Conservation (phyloP, 805 yeast genomes). For the Teunomyces barrocoloradensis region DNA sequence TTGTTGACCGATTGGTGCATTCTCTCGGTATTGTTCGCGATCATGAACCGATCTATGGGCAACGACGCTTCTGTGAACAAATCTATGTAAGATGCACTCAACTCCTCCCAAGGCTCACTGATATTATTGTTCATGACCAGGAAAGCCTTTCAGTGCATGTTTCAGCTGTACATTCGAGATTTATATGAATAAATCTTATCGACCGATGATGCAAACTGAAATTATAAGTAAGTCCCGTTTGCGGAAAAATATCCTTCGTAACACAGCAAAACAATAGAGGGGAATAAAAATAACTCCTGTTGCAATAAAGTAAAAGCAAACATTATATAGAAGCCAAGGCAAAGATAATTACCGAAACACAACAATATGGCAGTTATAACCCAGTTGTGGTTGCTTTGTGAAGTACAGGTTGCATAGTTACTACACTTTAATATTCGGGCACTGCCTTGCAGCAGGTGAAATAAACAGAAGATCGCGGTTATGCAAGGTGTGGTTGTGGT, state of each 20-base stretch:
- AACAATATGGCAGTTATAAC: background rate
- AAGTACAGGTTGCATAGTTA: no score
- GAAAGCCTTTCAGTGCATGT: background rate
- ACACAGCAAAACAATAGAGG: constrained; percentile 1
- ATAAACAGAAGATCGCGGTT: background rate
- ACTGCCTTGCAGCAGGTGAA: background rate
- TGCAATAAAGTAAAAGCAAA: background rate
- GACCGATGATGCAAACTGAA: background rate
- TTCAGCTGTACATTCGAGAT: background rate
- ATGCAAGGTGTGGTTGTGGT: background rate
- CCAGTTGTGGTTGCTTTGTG: no score
- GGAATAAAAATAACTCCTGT: constrained; percentile 1
- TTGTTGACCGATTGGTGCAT: constrained; percentile 8
- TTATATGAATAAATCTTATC: constrained; percentile 1
- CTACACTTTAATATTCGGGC: background rate
- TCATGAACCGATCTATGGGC: background rate
- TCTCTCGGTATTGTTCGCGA: background rate
- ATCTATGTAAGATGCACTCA: constrained; percentile 1
- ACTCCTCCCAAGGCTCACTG: constrained; percentile 2
- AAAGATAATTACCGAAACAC: background rate
- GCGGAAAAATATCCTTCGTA: constrained; percentile 1
- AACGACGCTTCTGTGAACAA: background rate
- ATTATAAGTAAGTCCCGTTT: background rate
- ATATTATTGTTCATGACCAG: background rate
- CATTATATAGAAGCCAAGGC: background rate